phyloP scores from a whole-genome alignment of 2,329 filamentous ascomycete genomes.

The Cercospora nicotianae region DNA sequence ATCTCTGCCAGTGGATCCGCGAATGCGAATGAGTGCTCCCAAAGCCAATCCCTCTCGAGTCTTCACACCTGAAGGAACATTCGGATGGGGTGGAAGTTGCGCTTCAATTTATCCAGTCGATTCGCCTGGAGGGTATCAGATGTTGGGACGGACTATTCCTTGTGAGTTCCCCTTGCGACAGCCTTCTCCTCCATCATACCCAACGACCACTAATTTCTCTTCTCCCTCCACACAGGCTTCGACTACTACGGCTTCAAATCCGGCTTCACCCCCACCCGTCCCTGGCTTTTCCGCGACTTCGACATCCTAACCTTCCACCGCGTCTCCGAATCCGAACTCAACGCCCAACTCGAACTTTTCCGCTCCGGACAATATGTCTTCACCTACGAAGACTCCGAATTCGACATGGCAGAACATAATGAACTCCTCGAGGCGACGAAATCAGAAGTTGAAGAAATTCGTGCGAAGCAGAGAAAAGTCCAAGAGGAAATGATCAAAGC shows the following conservation, averaged over 20 bases:
- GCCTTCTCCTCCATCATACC: neutral
- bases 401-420: conserved; percentile 60
- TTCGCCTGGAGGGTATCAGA: conserved; percentile 58
- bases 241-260: conserved; percentile 56
- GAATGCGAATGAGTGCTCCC: conserved; percentile 55
- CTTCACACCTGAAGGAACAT: conserved; percentile 58
- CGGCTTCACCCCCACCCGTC: conserved; percentile 48
- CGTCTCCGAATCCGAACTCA: conserved; percentile 55
- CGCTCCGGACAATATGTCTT: conserved; percentile 54
- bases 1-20: conserved; percentile 55
- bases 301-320: conserved; percentile 58
- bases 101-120: conserved; percentile 59
- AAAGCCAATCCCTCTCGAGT: conserved; percentile 60
- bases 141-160: conserved; percentile 43
- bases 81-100: conserved; percentile 58
- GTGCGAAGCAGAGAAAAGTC: conserved; percentile 48
- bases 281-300: conserved; percentile 60
- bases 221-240: conserved; percentile 46
- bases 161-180: neutral
- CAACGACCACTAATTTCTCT: neutral
- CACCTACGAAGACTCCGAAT: conserved; percentile 51
- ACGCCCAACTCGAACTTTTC: conserved; percentile 51
- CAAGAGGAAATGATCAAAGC: conserved; percentile 52
- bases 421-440: conserved; percentile 47
- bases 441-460: conserved; percentile 51